A percentile compares a stretch with the other conserved stretches of the same genome.
These are phyloP conservation scores for Citrus unshiu DNA, from an alignment of 345 rosid species.

Conservation along the genomic window DNA sequence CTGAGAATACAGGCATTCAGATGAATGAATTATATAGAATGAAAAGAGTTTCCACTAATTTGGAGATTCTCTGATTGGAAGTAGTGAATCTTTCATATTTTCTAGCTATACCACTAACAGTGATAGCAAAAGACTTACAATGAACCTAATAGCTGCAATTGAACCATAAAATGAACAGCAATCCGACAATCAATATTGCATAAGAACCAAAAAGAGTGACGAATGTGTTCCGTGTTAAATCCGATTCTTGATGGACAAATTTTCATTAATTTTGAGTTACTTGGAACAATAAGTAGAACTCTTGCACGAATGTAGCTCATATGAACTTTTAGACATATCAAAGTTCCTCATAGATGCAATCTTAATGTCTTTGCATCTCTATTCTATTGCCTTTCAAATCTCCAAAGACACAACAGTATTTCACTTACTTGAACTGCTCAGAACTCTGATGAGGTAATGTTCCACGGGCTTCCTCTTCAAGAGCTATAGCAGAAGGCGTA, in stretches of 20 bases:
- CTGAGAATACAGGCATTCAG: conserved; percentile 5
- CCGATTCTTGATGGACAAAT: not conserved
- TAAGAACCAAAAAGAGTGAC: not conserved
- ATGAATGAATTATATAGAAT: not conserved
- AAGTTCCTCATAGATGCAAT: not conserved
- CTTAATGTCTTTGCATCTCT: not conserved
- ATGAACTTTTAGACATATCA: not conserved
- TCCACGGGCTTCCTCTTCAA: conserved; percentile 19
- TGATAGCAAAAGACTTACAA: not conserved
- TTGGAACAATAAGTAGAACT: not conserved
- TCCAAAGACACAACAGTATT: not conserved
- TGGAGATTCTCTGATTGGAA: not conserved
- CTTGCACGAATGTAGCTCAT: not conserved
- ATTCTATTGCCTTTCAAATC: not conserved
- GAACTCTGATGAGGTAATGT: conserved; percentile 5
- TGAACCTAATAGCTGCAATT: not conserved
- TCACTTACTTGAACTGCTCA: conserved; percentile 27
- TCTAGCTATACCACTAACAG: not conserved
- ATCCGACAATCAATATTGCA: not conserved
- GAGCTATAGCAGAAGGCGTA: conserved; percentile 3
- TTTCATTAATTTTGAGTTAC: not conserved
- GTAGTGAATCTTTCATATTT: not conserved
- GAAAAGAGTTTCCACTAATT: not conserved
- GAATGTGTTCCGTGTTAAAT: not conserved
- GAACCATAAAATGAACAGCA: not conserved